Percentiles rank a stretch among this genome's conserved stretches.
Conservation (phyloP, 2,329 filamentous ascomycete species). For the Aspergillus quadrilineatus region DNA sequence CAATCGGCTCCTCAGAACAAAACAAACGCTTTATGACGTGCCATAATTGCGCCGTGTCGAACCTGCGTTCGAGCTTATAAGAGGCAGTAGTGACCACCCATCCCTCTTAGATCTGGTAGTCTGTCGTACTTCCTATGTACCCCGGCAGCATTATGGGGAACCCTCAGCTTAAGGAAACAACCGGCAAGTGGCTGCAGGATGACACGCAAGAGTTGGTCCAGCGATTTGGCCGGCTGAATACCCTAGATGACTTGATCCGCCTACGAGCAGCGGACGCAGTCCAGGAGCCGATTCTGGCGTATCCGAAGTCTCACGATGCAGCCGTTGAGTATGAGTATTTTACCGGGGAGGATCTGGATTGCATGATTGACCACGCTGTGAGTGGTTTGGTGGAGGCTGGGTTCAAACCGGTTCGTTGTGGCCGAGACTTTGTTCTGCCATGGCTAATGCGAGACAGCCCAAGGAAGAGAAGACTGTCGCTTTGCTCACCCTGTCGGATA, state of each 20-base stretch:
- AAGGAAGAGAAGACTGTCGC: constrained; percentile 32
- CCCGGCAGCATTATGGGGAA: constrained; percentile 16
- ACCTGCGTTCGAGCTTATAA: not conserved
- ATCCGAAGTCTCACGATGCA: constrained; percentile 36
- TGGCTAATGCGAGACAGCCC: constrained; percentile 15
- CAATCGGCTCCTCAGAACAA: too few species aligned
- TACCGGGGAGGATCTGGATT: constrained; percentile 42
- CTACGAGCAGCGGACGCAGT: constrained; percentile 38
- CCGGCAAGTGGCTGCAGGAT: not conserved
- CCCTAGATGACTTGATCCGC: constrained; percentile 46
- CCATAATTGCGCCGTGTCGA: not conserved
- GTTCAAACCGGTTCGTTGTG: constrained; percentile 16
- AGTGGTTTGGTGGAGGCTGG: constrained; percentile 28
- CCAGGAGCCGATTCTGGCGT: constrained; percentile 45
- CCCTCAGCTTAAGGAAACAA: constrained; percentile 14
- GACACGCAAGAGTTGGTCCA: constrained; percentile 22
- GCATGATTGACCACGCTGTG: constrained; percentile 42
- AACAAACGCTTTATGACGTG: not conserved
- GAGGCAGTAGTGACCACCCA: not conserved
- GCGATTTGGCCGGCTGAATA: constrained; percentile 41
- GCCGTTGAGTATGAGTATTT: constrained; percentile 42
- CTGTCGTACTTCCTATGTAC: not conserved
- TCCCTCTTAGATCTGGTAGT: not conserved
- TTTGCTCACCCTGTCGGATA: constrained; percentile 43
- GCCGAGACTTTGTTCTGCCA: not conserved